Evolutionary conservation across 257 asterid species (phyloP).

Genomic region (Thymus mandschuricus): DNA sequence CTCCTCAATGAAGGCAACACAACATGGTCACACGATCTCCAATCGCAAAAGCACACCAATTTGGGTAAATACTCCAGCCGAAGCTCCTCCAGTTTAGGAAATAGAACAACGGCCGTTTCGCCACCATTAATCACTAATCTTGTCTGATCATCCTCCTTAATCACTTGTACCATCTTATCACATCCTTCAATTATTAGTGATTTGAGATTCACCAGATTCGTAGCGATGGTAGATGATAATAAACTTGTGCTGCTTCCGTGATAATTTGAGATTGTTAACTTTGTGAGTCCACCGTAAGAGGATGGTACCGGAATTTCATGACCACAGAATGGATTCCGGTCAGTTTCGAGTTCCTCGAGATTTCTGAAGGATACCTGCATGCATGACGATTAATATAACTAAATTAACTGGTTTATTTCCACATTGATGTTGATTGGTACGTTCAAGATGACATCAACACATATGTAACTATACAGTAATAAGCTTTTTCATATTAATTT

Average conservation of each 20-base stretch:
- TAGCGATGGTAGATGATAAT: not conserved
- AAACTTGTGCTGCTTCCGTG: not conserved
- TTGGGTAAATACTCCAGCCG: not conserved
- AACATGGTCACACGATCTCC: not conserved
- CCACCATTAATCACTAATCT: not conserved
- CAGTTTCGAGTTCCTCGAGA: not conserved
- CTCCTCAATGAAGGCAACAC: not conserved
- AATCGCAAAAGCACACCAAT: not conserved
- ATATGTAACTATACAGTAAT: too few species aligned
- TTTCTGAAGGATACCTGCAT: not conserved
- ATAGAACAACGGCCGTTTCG: not conserved
- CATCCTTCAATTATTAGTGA: fast-evolving
- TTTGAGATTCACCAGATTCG: not conserved
- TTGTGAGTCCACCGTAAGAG: not conserved
- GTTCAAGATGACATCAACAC: not conserved
- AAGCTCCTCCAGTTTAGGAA: not conserved
- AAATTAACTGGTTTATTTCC: too few species aligned
- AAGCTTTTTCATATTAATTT: too few species aligned
- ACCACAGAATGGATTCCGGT: not conserved
- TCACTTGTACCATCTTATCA: not conserved
- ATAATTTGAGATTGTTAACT: not conserved
- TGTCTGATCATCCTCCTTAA: not conserved
- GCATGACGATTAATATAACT: too few species aligned
- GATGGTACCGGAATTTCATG: not conserved
- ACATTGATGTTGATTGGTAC: too few species aligned